Evolutionary conservation across 371 early-diverging fungal genomes (phyloP).

Genomic region (Haplosporangium sp.): DNA sequence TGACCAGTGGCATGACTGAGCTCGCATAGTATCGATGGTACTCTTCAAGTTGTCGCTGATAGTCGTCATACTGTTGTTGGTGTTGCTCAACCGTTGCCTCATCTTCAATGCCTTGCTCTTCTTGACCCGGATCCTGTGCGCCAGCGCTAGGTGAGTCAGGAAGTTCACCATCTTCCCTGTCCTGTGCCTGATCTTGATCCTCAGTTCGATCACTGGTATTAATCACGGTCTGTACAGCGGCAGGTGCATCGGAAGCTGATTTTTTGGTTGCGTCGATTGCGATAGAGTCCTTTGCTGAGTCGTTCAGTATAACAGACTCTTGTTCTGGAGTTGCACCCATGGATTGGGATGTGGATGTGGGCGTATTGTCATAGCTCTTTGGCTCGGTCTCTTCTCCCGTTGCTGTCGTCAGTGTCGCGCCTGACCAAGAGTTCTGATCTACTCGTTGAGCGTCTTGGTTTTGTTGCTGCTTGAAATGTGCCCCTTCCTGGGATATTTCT

Average conservation of each 20-base stretch:
- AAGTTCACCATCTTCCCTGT: constrained; percentile 20
- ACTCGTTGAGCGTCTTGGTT: neutral
- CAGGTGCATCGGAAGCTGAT: neutral
- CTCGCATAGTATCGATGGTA: constrained; percentile 39
- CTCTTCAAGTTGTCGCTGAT: constrained; percentile 28
- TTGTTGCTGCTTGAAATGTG: neutral
- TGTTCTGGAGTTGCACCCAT: too few species aligned
- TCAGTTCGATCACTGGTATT: neutral
- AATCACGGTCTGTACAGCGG: too few species aligned
- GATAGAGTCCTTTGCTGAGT: too few species aligned
- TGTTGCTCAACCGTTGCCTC: too few species aligned
- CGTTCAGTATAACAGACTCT: too few species aligned
- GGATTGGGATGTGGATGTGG: too few species aligned
- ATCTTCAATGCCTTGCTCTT: too few species aligned
- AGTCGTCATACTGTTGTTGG: constrained; percentile 25
- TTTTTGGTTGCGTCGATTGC: too few species aligned
- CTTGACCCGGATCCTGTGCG: constrained; percentile 9
- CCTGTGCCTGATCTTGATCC: constrained; percentile 1
- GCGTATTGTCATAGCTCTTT: too few species aligned
- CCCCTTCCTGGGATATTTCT: constrained; percentile 4
- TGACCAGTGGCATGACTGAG: constrained; percentile 1
- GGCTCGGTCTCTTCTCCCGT: too few species aligned
- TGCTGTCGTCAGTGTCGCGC: too few species aligned
- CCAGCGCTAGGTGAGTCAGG: constrained; percentile 54
- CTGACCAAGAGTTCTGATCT: too few species aligned